Base-by-base conservation (phyloP, 768 basidiomycete species). In the Lentinula sp. region DNA sequence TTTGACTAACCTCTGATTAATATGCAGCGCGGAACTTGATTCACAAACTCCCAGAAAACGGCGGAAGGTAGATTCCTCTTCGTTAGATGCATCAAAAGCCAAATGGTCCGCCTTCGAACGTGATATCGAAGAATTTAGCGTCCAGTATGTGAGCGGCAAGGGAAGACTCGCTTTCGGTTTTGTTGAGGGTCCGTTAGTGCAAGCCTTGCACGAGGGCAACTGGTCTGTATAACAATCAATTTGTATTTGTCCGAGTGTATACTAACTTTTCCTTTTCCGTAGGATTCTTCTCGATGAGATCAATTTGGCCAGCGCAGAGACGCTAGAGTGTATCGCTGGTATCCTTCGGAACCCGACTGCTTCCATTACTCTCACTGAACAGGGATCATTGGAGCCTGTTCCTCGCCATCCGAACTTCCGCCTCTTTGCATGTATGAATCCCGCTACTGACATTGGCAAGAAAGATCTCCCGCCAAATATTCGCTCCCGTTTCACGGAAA, bases 351-450 rank as follows among this genome's bases (percentile, higher is more conserved):
- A 87, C n/a, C 83, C 93, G 1, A 85, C 84, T 7, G 85, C 93
- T 0, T 98, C 96, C 1, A 88, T 99, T 65, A 92, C 94, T 0
- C 77, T 99, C 60, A 94, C 94, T 0, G 97, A 98, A 69, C 86
- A 95, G 70, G 96, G 95, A 0, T 89, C 93, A 9, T 74, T 98
- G 58, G 92, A 95, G 66, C 89, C 91, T 1, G 81, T 98, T 32
- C 87, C 88, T 53, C 89, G 97, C 0, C 97, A 99, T 71, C 86
- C 93, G 16, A 89, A 96, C 67, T 99, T 99, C 77, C 90, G 96
- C 18, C 80, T 98, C 4, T 98, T 98, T 68, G 95, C 95, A 4
- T 99, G 97, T 71, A 99, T 99, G 97, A 99, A 99, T 69, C 97
- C 97, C 4, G 97, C 97, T 0, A 99, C 95, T 3, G 97, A 99